Percentiles rank a stretch among this genome's conserved stretches.
phyloP scores from a whole-genome alignment of 1,284 basidiomycete species.

The Rhodotorula sp. region DNA sequence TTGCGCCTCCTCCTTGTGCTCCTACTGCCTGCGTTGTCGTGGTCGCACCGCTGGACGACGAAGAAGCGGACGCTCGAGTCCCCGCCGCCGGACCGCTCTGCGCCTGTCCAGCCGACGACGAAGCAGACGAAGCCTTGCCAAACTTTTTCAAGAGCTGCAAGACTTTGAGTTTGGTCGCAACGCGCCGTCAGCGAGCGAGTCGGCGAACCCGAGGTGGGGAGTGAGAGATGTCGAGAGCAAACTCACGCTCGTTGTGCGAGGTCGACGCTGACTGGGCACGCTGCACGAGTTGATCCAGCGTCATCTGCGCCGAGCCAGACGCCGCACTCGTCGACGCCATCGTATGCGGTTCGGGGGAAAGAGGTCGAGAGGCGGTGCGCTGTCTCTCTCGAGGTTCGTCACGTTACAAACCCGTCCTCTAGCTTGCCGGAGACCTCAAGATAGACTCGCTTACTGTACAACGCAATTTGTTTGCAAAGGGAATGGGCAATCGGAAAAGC shows the following conservation, averaged over 20 bases:
- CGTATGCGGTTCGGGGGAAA: not conserved
- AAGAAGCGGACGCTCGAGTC: not conserved
- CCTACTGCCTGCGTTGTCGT: not conserved
- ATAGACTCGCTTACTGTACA: not conserved
- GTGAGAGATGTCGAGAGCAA: too few relatives aligned
- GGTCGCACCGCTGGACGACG: not conserved
- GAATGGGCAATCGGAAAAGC: not conserved
- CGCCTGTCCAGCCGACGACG: not conserved
- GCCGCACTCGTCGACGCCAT: slow-evolving; percentile 5
- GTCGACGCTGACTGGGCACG: slow-evolving; percentile 5
- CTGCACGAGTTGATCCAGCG: slow-evolving; percentile 16
- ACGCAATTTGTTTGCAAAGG: not conserved
- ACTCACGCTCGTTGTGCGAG: slow-evolving; percentile 11
- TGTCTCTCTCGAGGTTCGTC: too few relatives aligned
- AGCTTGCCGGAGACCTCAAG: too few relatives aligned
- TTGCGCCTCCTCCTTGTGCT: not conserved
- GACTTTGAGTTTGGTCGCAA: slow-evolving; percentile 4
- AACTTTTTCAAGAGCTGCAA: slow-evolving; percentile 29
- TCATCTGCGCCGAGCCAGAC: not conserved
- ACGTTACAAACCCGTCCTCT: too few relatives aligned
- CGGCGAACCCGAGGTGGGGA: not conserved
- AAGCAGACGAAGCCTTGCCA: slow-evolving; percentile 13
- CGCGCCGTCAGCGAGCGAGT: not conserved
- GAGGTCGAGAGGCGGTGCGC: too few relatives aligned
- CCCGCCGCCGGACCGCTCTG: not conserved